These are phyloP conservation scores for Heimioporus sp. DNA, from an alignment of 768 basidiomycete species.

Conservation along the genomic window DNA sequence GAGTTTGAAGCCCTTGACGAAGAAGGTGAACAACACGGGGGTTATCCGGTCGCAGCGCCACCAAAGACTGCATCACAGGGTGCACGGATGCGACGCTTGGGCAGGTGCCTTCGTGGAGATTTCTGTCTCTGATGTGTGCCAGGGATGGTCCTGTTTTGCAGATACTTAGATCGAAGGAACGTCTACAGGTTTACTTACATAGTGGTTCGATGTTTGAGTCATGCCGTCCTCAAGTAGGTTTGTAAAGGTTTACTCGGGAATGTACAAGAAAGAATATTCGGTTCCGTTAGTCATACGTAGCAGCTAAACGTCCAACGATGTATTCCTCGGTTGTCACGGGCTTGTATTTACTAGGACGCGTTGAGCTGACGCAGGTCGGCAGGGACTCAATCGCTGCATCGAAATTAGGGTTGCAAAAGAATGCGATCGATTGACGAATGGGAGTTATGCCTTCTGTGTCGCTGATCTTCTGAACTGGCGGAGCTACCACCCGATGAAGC, in stretches of 20 bases:
- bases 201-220: not conserved
- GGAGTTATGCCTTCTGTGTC: constrained; percentile 57
- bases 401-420: constrained; percentile 85
- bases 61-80: constrained; percentile 1
- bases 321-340: constrained; percentile 73
- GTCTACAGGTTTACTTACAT: not conserved
- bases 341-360: constrained; percentile 63
- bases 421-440: constrained; percentile 75
- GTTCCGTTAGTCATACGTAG: constrained; percentile 46
- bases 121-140: constrained; percentile 8
- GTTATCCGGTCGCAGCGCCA: constrained; percentile 8
- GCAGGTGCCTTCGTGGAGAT: constrained; percentile 10
- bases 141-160: not conserved
- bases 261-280: not conserved
- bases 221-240: no score
- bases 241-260: not conserved
- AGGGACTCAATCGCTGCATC: constrained; percentile 66
- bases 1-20: constrained; percentile 9
- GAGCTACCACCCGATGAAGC: constrained; percentile 80
- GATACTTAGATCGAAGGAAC: not conserved
- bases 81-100: constrained; percentile 14
- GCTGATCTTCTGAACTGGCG: constrained; percentile 48
- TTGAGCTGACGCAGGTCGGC: constrained; percentile 48
- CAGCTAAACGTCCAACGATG: constrained; percentile 67
- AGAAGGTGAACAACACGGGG: not conserved